Evolutionary conservation across 768 basidiomycete genomes (phyloP), one percentile per base, ranked within the genome.

Genomic region (Leccinum subgranulosum): DNA sequence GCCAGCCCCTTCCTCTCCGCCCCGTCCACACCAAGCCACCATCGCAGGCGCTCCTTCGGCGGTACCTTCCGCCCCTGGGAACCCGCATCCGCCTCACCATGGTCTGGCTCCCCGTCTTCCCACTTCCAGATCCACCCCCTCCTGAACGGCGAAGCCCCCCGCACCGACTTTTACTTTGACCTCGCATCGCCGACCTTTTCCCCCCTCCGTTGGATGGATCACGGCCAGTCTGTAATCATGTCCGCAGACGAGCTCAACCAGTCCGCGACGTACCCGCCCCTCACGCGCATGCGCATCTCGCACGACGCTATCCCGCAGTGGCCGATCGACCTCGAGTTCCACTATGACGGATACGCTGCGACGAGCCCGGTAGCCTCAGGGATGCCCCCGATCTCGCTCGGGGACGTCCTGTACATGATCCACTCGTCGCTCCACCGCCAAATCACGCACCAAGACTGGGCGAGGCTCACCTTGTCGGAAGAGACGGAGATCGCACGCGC

Each of bases 301-400:
- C 83, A 81, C 64, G 84, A 88, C 51, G 60, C 65, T 15, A 75
- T 86, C 50, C 82, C 84, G 0, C 64, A 79, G n/a, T 88, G 86
- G 86, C 81, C 84, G 14, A 76, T 88, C 53, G 77, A 81, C 56
- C 68, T 88, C 51, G 72, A 77, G 47, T 77, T 74, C 61, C 71
- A 73, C 11, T 58, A 67, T 34, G 65, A 69, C 59, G 72, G 31
- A 46, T 71, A 66, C 51, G 33, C 67, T 56, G 36, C 6, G 17
- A 31, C 67, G 61, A 56, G 68, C 49, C 36, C 56, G 3, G 55
- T 64, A 21, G 1, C 41, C 19, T 43, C 41, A 1, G 39, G 39
- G n/a, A 10, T 43, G 41, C 76, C 76, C 2, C 78, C 80, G 3
- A 83, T 88, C 63, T 80, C 78, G 3, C 70, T 88, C 3, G 76